A percentile compares a stretch with the other conserved stretches of the same genome.
phyloP scores from a whole-genome alignment of 1,284 basidiomycete genomes.

The Phellopilus nigrolimitatus region DNA sequence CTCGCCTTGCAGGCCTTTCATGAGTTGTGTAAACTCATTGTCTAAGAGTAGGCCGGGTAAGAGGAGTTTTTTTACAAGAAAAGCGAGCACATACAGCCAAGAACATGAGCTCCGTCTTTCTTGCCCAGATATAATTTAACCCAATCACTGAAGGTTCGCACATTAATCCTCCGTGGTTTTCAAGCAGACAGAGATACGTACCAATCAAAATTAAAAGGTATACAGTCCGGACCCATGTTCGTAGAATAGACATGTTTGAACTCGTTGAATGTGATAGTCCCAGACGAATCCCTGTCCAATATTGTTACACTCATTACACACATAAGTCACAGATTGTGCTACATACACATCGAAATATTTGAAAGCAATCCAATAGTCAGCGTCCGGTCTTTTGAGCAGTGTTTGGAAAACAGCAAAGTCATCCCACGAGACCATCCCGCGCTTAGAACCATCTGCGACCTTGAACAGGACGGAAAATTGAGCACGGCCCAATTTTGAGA shows the following conservation, averaged over 20 bases:
- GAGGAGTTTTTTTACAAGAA: slow-evolving; percentile 12
- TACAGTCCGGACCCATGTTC: slow-evolving; percentile 74
- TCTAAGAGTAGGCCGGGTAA: slow-evolving; percentile 41
- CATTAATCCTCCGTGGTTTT: slow-evolving; percentile 10
- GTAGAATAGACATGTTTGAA: slow-evolving; percentile 88
- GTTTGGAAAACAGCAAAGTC: slow-evolving; percentile 95
- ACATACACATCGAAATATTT: slow-evolving; percentile 92
- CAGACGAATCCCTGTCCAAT: slow-evolving; percentile 69
- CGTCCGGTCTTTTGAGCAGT: slow-evolving; percentile 83
- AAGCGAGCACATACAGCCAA: slow-evolving; percentile 70
- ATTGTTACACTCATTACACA: not conserved
- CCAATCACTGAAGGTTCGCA: slow-evolving; percentile 64
- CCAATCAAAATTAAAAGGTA: slow-evolving; percentile 95
- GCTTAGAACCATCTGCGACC: slow-evolving; percentile 78
- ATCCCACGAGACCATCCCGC: slow-evolving; percentile 85
- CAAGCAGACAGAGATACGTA: slow-evolving; percentile 30
- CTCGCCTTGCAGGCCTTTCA: slow-evolving; percentile 96
- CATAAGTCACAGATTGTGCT: not conserved
- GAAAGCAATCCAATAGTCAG: slow-evolving; percentile 95
- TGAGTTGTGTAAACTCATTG: slow-evolving; percentile 92
- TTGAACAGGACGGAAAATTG: slow-evolving; percentile 89
- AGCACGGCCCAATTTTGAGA: slow-evolving; percentile 76
- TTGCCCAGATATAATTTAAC: slow-evolving; percentile 91
- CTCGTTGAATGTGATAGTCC: slow-evolving; percentile 86
- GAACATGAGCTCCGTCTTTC: slow-evolving; percentile 82